These are phyloP conservation scores for Yamadazyma takamatsuzukensis DNA, from an alignment of 805 yeast species.

Conservation along the genomic window DNA sequence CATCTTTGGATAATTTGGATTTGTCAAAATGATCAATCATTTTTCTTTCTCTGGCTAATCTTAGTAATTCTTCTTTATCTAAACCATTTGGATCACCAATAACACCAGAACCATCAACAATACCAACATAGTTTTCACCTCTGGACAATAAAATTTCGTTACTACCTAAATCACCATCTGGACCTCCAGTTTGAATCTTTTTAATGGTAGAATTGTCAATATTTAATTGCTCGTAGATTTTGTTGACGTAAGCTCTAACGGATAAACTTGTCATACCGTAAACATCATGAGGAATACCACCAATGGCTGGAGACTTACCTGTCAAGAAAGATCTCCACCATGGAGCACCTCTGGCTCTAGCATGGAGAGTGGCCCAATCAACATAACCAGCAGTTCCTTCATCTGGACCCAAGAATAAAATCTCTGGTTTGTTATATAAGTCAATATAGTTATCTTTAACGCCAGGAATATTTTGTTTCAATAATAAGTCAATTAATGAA, in stretches of 20 bases:
- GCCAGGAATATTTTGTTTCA: slow-evolving; percentile 62
- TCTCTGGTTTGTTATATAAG: slow-evolving; percentile 78
- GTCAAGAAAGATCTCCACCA: slow-evolving; percentile 99
- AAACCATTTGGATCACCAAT: slow-evolving; percentile 88
- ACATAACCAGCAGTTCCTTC: slow-evolving; percentile 96
- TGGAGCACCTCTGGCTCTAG: slow-evolving; percentile 85
- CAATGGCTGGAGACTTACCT: slow-evolving; percentile 86
- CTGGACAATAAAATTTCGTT: slow-evolving; percentile 88
- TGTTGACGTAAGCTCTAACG: slow-evolving; percentile 86
- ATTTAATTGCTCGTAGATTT: slow-evolving; percentile 74
- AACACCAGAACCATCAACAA: slow-evolving; percentile 96
- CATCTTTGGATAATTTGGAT: slow-evolving; percentile 63
- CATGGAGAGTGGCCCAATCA: slow-evolving; percentile 97
- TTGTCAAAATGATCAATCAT: slow-evolving; percentile 70
- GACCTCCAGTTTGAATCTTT: slow-evolving; percentile 97
- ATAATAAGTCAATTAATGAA: slow-evolving; percentile 78
- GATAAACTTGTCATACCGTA: slow-evolving; percentile 97
- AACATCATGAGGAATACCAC: slow-evolving; percentile 98
- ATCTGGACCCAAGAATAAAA: slow-evolving; percentile 97
- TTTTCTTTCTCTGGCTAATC: slow-evolving; percentile 73
- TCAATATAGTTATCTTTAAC: slow-evolving; percentile 83
- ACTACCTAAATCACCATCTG: slow-evolving; percentile 97
- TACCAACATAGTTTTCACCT: slow-evolving; percentile 78
- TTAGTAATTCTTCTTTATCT: slow-evolving; percentile 69
- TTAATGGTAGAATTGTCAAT: slow-evolving; percentile 56